These are phyloP conservation scores for Marchantia polymorpha DNA, from an alignment of 225 moss, liverwort and hornwort genomes.

Conservation along the genomic window DNA sequence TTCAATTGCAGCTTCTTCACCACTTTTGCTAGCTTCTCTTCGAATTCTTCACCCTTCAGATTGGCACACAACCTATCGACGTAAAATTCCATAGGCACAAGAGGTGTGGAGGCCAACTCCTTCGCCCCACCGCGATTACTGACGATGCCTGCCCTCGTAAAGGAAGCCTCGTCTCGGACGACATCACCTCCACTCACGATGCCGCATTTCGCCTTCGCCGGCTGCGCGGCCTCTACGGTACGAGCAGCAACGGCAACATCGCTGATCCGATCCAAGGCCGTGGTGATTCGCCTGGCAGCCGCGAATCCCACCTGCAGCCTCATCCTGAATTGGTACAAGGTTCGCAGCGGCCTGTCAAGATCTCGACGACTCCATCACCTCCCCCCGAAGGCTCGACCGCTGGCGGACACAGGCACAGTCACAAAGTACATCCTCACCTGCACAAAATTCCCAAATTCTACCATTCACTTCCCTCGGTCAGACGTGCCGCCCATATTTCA, in stretches of 20 bases:
- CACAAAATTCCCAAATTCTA: too few relatives aligned
- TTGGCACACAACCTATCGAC: constrained; percentile 34
- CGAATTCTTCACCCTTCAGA: constrained; percentile 30
- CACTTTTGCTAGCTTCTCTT: constrained; percentile 11
- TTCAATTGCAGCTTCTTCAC: constrained; percentile 48
- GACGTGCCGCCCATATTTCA: too few relatives aligned
- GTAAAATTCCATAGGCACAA: constrained; percentile 23
- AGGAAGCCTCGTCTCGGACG: background rate
- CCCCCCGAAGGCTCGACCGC: too few relatives aligned
- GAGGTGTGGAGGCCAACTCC: background rate
- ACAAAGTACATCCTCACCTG: too few relatives aligned
- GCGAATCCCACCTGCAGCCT: background rate
- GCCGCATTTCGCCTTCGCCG: background rate
- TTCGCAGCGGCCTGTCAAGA: background rate
- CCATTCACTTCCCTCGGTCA: too few relatives aligned
- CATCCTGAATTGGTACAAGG: background rate
- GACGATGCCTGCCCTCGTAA: background rate
- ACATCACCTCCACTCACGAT: background rate
- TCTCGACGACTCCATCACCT: background rate
- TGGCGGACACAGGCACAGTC: too few relatives aligned
- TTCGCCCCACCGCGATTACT: background rate
- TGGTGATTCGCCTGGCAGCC: constrained; percentile 12
- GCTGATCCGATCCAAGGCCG: constrained; percentile 14
- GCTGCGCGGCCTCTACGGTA: background rate
- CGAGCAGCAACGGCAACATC: background rate